Conservation (phyloP, 176 grass and related monocot species). For the Luzula sylvatica region DNA sequence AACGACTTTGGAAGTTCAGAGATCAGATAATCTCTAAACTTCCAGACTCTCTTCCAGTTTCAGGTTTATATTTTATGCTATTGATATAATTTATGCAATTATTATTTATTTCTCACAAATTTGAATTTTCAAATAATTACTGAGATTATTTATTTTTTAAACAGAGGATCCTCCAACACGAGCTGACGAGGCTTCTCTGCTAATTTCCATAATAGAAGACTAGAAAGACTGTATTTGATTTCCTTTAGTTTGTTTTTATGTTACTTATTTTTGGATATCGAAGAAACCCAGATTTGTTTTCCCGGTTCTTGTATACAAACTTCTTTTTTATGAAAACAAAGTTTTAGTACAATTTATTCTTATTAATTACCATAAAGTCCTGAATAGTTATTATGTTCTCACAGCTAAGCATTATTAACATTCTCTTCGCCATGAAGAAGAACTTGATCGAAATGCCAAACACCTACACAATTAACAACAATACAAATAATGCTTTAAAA, state of each 20-base stretch:
- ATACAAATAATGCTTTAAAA: too few species aligned
- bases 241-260: too few species aligned
- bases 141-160: background rate
- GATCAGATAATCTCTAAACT: background rate
- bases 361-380: too few species aligned
- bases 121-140: background rate
- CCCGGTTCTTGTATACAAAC: too few species aligned
- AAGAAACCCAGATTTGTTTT: too few species aligned
- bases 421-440: constrained; percentile 17
- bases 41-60: background rate
- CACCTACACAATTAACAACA: constrained; percentile 14
- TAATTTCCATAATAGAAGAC: constrained; percentile 19
- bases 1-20: background rate
- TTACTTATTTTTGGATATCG: too few species aligned
- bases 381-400: too few species aligned
- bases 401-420: background rate
- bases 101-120: background rate
- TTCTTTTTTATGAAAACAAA: too few species aligned
- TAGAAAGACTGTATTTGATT: background rate
- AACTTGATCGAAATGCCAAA: constrained; percentile 36
- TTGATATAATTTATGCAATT: background rate
- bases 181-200: constrained; percentile 3
- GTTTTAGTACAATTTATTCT: too few species aligned
- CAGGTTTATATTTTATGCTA: constrained; percentile 8
- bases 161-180: constrained; percentile 4